Base-by-base conservation (phyloP, 2,329 filamentous ascomycete genomes). In the Cercospora canescens region DNA sequence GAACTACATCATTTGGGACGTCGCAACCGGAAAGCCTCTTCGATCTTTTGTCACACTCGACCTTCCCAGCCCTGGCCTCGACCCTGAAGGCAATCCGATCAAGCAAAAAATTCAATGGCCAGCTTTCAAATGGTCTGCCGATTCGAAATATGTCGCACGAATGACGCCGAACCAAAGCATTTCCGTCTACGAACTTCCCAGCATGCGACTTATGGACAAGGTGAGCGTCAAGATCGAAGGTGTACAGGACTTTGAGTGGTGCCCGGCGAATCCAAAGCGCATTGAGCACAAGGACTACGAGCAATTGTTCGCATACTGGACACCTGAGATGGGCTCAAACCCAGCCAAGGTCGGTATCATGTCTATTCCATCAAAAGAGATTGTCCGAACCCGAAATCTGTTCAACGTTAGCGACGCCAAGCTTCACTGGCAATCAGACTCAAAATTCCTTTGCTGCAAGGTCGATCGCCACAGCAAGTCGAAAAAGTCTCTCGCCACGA, bases 1-100 rank as follows among this genome's bases (percentile, higher is more conserved):
- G 86, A 97, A 98, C 86, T 98, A 98, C 80, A 91, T 99, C 76
- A 94, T 99, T 76, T 99, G 95, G 95, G 94, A 98, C 76, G 90
- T 98, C 69, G 91, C 92, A 60, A 95, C 94, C 9, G 89, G 88
- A 74, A 91, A 94, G 79, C 93, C 94, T 64, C 86, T 99, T 59
- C 91, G 95, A 70, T 98, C 95, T 0, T 99, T 99, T 77, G 89
- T 92, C 69, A 96, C 94, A 73, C 87, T 97, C 70, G 95, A 99
- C 72, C 82, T 92, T 14, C 88, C 91, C 32, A 86, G 86, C 70
- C 84, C 87, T 57, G 81, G 82, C 39, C 81, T 80, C 58, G 89
- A 89, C 63, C 84, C 84, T 39, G 87, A 89, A 39, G 88, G 87
- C 67, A 84, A 88, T 67, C 86, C 87, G 32, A 82, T 87, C 70